Evolutionary conservation across 1,284 basidiomycete genomes (phyloP).

Genomic region (Cystobasidiaceae sp.): DNA sequence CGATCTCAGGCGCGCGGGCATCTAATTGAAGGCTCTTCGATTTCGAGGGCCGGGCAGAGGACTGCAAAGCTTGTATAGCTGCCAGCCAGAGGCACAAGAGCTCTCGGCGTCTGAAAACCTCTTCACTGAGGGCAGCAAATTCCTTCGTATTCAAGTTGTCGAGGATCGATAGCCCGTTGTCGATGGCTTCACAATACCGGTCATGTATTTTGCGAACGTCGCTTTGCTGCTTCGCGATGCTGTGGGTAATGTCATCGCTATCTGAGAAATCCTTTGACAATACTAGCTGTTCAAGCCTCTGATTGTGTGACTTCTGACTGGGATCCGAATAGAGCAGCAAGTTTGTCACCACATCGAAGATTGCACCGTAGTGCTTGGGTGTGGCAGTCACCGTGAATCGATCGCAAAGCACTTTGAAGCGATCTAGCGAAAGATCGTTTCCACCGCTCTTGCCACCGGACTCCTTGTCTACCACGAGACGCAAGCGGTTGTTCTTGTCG

Average conservation of each 20-base stretch:
- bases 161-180: slow-evolving; percentile 38
- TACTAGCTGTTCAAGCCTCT: slow-evolving; percentile 74
- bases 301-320: slow-evolving; percentile 66
- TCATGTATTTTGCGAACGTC: slow-evolving; percentile 4
- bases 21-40: slow-evolving; percentile 70
- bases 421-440: slow-evolving; percentile 63
- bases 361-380: slow-evolving; percentile 75
- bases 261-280: slow-evolving; percentile 90
- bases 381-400: slow-evolving; percentile 84
- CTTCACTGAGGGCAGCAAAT: slow-evolving; percentile 51
- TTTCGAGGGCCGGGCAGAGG: slow-evolving; percentile 42
- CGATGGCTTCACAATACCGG: not conserved
- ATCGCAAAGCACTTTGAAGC: slow-evolving; percentile 73
- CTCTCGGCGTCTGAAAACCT: slow-evolving; percentile 68
- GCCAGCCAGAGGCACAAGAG: slow-evolving; percentile 84
- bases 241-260: slow-evolving; percentile 59
- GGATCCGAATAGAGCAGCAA: slow-evolving; percentile 84
- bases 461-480: slow-evolving; percentile 43
- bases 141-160: slow-evolving; percentile 52
- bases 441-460: not conserved
- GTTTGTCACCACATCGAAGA: slow-evolving; percentile 83
- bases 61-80: slow-evolving; percentile 62
- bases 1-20: slow-evolving; percentile 77
- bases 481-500: slow-evolving; percentile 90
- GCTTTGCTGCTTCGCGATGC: slow-evolving; percentile 69